Base-by-base conservation (phyloP, 2,329 filamentous ascomycete species). In the Didymella segeticola region DNA sequence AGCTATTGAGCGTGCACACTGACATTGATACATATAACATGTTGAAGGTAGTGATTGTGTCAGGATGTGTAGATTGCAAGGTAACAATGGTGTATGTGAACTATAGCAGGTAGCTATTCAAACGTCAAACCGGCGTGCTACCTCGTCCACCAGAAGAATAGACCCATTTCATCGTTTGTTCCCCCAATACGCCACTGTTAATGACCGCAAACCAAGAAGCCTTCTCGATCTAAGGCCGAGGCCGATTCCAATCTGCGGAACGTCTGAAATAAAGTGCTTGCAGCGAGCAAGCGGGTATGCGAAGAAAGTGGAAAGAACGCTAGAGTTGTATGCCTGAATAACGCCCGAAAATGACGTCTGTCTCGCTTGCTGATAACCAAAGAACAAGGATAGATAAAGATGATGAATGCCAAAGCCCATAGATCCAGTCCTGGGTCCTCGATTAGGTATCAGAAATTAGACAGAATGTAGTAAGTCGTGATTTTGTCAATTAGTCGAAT, bases 371-470 rank as follows among this genome's bases (percentile, higher is more conserved):
- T 56, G 19, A 30, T 25, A 33, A n/a, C 11, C 22, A 47, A 48
- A 27, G 15, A 20, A 37, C 38, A 45, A 37, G 27, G 22, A 17
- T 26, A 10, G 47, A 54, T 50, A 53, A 43, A 1, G 33, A 43
- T 39, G 50, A 25, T 33, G 30, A 20, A 48, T 43, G 45, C 43
- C 43, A 26, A 22, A 57, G 47, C 57, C 61, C 62, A 57, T 42
- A 63, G 60, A 68, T 59, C 64, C 68, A 66, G 67, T 64, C 66
- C 54, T 54, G 58, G 64, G 63, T 55, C 51, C 33, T 34, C 33
- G 48, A 66, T 68, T 70, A 67, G 60, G 61, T 58, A 67, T 64
- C 56, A 67, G 60, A 71, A 60, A 71, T 71, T 71, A 71, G 41
- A 43, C 53, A 50, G 47, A 57, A 60, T 52, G 53, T 47, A 45